A percentile compares a stretch with the other conserved stretches of the same genome.
Evolutionary conservation across 768 basidiomycete species (phyloP).

Genomic region (Suillus luteus): DNA sequence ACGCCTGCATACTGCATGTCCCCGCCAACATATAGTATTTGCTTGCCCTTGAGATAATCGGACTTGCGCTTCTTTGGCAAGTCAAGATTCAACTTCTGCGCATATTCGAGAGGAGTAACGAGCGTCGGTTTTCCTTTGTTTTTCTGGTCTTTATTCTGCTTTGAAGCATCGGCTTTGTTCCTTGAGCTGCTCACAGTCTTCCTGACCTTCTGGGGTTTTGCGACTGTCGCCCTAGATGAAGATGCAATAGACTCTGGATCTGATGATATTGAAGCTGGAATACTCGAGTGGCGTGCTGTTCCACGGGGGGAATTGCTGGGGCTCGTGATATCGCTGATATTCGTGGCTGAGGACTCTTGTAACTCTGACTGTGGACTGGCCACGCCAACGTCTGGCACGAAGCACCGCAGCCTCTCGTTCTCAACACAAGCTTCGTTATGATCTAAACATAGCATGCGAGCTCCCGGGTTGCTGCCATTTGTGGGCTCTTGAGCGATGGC

Average conservation of each 20-base stretch:
- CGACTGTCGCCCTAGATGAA: neutral
- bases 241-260: slow-evolving; percentile 7
- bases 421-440: neutral
- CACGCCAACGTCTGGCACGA: neutral
- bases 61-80: slow-evolving; percentile 23
- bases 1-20: slow-evolving; percentile 56
- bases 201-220: slow-evolving; percentile 16
- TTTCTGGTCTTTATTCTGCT: slow-evolving; percentile 25
- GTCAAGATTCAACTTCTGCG: slow-evolving; percentile 39
- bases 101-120: slow-evolving; percentile 56
- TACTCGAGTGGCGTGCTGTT: slow-evolving; percentile 1
- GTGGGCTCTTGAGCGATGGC: neutral
- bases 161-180: slow-evolving; percentile 10
- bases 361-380: neutral
- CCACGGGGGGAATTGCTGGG: slow-evolving; percentile 14
- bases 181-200: slow-evolving; percentile 28
- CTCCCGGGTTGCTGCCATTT: neutral
- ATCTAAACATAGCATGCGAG: neutral
- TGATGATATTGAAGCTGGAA: neutral
- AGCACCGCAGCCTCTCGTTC: neutral
- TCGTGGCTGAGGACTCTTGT: neutral
- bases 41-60: slow-evolving; percentile 50
- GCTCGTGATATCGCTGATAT: slow-evolving; percentile 25
- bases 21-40: slow-evolving; percentile 59
- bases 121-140: slow-evolving; percentile 44